Percentiles rank a stretch among this genome's conserved stretches.
Evolutionary conservation across 305 asterid genomes (phyloP).

Genomic region (Ajuga reptans): DNA sequence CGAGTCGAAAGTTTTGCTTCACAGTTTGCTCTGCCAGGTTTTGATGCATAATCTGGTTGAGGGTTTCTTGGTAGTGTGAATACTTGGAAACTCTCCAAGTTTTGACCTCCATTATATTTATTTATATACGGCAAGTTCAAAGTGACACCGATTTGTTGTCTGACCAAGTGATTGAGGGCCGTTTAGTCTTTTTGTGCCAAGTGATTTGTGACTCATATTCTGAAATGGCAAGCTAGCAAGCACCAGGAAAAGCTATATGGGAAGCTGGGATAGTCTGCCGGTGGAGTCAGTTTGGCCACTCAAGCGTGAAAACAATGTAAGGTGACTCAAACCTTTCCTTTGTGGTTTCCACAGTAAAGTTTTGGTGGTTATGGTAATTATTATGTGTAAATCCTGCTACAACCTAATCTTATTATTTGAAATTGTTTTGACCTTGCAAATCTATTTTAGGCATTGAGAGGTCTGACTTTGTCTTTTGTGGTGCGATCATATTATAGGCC

Average conservation of each 20-base stretch:
- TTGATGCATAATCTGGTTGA: conserved; percentile 28
- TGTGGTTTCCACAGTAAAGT: neutral
- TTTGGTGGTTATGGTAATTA: conserved; percentile 15
- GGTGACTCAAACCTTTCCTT: neutral
- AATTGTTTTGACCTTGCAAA: neutral
- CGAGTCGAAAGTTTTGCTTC: conserved; percentile 63
- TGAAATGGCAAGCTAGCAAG: neutral
- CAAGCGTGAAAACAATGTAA: neutral
- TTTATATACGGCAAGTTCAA: neutral
- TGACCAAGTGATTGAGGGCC: neutral
- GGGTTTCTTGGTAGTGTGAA: neutral
- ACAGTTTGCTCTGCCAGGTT: conserved; percentile 73
- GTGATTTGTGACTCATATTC: neutral
- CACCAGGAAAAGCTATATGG: too few species aligned
- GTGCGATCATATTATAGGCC: too few species aligned
- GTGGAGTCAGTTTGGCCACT: neutral
- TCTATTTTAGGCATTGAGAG: too few species aligned
- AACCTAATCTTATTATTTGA: neutral
- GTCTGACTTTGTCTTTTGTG: too few species aligned
- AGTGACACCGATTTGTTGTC: neutral
- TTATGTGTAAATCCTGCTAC: conserved; percentile 1
- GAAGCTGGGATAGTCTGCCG: neutral
- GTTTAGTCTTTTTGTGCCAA: neutral
- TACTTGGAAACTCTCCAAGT: too few species aligned
- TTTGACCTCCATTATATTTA: neutral